These are phyloP conservation scores for Apiospora phragmitis DNA, from an alignment of 2,329 filamentous ascomycete genomes.

Conservation along the genomic window DNA sequence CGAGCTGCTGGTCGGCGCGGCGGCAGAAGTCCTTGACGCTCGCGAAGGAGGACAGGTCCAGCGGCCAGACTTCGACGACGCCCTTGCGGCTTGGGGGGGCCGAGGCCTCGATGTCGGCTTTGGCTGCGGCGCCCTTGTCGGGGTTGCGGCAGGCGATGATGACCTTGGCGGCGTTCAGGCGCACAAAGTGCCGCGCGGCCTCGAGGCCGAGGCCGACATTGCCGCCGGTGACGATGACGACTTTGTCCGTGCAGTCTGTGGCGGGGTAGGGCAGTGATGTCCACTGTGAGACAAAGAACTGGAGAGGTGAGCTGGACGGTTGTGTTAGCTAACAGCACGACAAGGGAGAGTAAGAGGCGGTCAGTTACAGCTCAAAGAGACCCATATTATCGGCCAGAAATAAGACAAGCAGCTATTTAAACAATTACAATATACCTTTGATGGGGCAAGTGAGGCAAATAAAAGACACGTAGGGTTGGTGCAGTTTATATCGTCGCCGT, in stretches of 20 bases:
- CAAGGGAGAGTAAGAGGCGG: not conserved
- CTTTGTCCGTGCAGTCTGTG: constrained; percentile 34
- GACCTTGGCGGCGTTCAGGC: constrained; percentile 39
- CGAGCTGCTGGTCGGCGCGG: constrained; percentile 28
- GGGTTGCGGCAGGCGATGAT: constrained; percentile 43
- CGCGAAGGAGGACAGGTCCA: constrained; percentile 43
- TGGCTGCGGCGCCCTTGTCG: constrained; percentile 42
- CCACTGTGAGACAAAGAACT: constrained; percentile 7
- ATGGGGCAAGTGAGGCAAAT: not conserved
- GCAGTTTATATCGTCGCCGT: not conserved
- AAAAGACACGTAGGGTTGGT: not conserved
- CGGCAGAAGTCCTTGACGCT: constrained; percentile 39
- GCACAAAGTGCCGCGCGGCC: constrained; percentile 40
- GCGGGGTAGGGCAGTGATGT: constrained; percentile 6
- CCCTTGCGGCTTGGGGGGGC: constrained; percentile 19
- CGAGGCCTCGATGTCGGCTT: constrained; percentile 32
- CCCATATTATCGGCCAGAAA: not conserved
- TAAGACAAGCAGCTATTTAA: not conserved
- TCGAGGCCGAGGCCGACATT: constrained; percentile 45
- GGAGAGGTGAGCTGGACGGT: not conserved
- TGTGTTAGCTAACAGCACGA: not conserved
- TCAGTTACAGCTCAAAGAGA: not conserved
- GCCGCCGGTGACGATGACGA: constrained; percentile 44
- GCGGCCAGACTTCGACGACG: constrained; percentile 42
- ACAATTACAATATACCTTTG: not conserved